These are phyloP conservation scores for Omphalotus guepiniiformis DNA, from an alignment of 768 basidiomycete species.

Conservation along the genomic window DNA sequence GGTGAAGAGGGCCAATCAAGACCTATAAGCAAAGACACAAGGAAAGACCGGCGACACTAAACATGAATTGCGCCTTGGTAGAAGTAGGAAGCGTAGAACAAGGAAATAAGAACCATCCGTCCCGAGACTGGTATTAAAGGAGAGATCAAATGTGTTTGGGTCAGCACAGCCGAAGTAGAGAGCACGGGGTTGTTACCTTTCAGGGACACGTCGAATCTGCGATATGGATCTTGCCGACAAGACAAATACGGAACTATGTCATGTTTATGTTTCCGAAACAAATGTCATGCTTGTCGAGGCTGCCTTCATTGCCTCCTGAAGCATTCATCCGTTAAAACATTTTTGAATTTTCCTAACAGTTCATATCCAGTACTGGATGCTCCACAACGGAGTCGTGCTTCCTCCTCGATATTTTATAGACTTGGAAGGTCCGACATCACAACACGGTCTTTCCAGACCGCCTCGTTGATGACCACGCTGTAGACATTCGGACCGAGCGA, in stretches of 20 bases:
- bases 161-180: constrained; percentile 7
- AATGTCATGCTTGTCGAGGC: not conserved
- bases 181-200: constrained; percentile 9
- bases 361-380: not conserved
- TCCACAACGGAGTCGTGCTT: not conserved
- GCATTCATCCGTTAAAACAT: too few relatives aligned
- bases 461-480: not conserved
- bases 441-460: not conserved
- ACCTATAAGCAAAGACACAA: not conserved
- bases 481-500: not conserved
- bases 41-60: not conserved
- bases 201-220: constrained; percentile 5
- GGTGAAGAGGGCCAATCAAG: not conserved
- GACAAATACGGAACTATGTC: not conserved
- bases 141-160: constrained; percentile 8
- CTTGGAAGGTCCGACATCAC: not conserved
- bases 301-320: not conserved
- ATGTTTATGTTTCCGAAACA: not conserved
- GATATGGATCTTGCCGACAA: constrained; percentile 4
- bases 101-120: not conserved
- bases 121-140: constrained; percentile 9
- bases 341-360: not conserved
- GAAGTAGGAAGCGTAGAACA: constrained; percentile 1
- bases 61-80: constrained; percentile 3
- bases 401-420: not conserved